Evolutionary conservation across 2,329 filamentous ascomycete genomes (phyloP), one percentile per base, ranked within the genome.

Genomic region (Claviceps cyperi): DNA sequence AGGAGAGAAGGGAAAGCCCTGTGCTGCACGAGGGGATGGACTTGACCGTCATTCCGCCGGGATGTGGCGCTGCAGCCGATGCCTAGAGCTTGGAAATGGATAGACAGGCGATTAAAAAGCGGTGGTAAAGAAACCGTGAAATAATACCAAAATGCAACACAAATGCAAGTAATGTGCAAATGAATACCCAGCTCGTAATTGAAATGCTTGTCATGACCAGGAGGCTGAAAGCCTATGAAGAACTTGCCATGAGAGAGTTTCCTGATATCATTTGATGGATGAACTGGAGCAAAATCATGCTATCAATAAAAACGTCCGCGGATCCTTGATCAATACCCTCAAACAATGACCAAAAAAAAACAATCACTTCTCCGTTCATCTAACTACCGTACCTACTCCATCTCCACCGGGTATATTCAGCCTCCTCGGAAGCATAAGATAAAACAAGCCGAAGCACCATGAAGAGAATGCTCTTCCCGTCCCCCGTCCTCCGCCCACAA

Each of bases 1-100:
- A 36, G 32, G 43, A 71, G 83, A 88, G 89, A 89, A 88, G 90
- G 89, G 91, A 97, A 96, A 89, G 91, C 91, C 91, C 89, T 96
- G 90, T 92, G 81, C 81, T 78, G 76, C 79, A 32, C 46, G 78
- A 77, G 78, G 83, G 85, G 82, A 74, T 84, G 80, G 80, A 87
- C 87, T 91, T 94, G 67, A 91, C 74, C 83, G 87, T 89, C 83
- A 78, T 83, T 82, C 84, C 78, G 73, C 76, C 69, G 19, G 47
- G 7, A 22, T 48, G 19, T 11, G 28, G 37, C 2, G 21, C 14
- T 9, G 21, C 15, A 17, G 60, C 58, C 28, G 9, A 32, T 9
- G 28, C 9, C 3, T 3, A 32, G 28, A 4, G 28, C 28, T 32
- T 38, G 36, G 36, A 38, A n/a, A n/a, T n/a, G n/a, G 36, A 38